Evolutionary conservation across 768 basidiomycete genomes (phyloP), one percentile per base, ranked within the genome.

Genomic region (Rhodosporidiobolus odoratus): DNA sequence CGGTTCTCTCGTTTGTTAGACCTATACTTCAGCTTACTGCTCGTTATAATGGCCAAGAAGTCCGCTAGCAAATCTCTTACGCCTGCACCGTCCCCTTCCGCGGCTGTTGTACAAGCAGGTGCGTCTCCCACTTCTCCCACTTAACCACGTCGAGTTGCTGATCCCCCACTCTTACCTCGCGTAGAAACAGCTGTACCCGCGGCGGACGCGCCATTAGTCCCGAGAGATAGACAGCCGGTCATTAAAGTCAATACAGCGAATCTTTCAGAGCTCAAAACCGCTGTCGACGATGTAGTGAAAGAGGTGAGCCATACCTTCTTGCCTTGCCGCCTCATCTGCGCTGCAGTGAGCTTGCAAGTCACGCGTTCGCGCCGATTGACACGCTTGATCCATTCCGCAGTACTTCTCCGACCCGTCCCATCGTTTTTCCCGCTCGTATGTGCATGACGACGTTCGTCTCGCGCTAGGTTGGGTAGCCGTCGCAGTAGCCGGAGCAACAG

Each of bases 371-470:
- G n/a, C n/a, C n/a, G n/a, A n/a, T n/a, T 43, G 58, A 43, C 35
- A 48, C 41, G n/a, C 12, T 16, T 40, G 10, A 13, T 8, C 32
- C 30, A 53, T 61, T n/a, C 19, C 65, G n/a, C 79, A 94, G 91
- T 90, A 87, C 78, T 83, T 94, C 52, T 86, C 89, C 62, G 84
- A 88, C 65, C 89, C 89, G 15, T 86, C 88, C 63, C 54, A 66
- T 47, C 80, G 91, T 47, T 97, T 93, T 83, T 90, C 89, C 69
- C 89, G 90, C 78, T 91, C 87, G 45, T 85, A 94, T 79, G 82
- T 86, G 52, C 92, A 97, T 75, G 92, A 91, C 2, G 93, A 96
- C 77, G 87, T 96, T 17, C 87, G 91, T 58, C 84, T 98, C 52
- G 86, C 82, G 0, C 83, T 97, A 19, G 95, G 95, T 37, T 97